Evolutionary conservation across 139 green algal genomes (phyloP).

Genomic region (Chlamydomonas sp.): DNA sequence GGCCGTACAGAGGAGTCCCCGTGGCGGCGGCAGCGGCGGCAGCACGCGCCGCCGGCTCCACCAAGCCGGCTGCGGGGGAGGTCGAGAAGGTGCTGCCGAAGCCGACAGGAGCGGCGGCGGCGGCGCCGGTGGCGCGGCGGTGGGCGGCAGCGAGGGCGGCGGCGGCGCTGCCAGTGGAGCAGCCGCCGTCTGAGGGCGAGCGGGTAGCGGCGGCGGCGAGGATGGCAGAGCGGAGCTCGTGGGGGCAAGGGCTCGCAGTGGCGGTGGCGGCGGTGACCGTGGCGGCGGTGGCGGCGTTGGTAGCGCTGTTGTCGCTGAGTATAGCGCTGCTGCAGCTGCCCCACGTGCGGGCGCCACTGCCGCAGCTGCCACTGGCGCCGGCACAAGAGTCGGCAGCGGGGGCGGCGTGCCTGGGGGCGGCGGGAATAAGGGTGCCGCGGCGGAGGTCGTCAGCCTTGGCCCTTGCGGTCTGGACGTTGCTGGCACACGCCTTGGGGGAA

Average conservation of each 20-base stretch:
- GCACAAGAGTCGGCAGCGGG: neutral
- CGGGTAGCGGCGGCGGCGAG: neutral
- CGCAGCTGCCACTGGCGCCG: neutral
- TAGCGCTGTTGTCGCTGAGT: no score
- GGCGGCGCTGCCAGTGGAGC: neutral
- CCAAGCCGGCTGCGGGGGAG: neutral
- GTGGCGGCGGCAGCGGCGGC: neutral
- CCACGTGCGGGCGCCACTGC: neutral
- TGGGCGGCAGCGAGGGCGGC: neutral
- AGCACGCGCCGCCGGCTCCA: neutral
- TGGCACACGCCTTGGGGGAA: no score
- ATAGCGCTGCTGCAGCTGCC: slow-evolving; percentile 1
- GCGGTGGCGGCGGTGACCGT: neutral
- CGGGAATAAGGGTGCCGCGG: no score
- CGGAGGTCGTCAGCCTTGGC: no score
- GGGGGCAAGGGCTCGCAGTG: neutral
- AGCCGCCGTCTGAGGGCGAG: neutral
- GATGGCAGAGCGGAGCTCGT: no score
- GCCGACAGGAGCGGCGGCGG: neutral
- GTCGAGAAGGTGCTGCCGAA: slow-evolving; percentile 20
- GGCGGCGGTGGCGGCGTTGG: no score
- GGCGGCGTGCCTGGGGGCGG: neutral
- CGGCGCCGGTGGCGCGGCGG: neutral
- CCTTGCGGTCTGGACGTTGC: no score
- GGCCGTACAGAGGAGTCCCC: no score